Conservation (phyloP, 345 rosid genomes). For the Linum lewisii region DNA sequence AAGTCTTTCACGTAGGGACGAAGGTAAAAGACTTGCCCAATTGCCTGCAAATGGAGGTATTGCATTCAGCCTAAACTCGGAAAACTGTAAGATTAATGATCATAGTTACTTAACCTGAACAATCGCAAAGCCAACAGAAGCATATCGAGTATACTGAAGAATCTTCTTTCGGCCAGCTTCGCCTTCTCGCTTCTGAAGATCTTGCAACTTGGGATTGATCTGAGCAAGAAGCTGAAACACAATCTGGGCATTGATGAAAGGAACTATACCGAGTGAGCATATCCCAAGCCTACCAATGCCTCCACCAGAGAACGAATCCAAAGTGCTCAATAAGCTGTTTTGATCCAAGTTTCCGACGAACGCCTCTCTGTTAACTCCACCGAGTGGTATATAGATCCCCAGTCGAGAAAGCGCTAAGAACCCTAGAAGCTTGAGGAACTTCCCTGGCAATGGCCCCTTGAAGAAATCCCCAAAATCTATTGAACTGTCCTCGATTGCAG, state of each 20-base stretch:
- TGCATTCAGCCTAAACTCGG: too few relatives aligned
- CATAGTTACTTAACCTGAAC: too few relatives aligned
- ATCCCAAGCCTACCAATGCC: conserved; percentile 96
- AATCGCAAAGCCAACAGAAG: conserved; percentile 88
- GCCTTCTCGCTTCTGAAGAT: conserved; percentile 98
- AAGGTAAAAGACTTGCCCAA: conserved; percentile 85
- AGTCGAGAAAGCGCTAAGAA: conserved; percentile 80
- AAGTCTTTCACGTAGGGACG: conserved; percentile 91
- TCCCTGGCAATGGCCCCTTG: conserved; percentile 87
- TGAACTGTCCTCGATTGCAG: conserved; percentile 97
- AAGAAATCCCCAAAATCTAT: conserved; percentile 97
- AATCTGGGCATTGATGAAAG: conserved; percentile 88
- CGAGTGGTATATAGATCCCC: conserved; percentile 90
- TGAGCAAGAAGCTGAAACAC: conserved; percentile 98
- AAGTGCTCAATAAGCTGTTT: conserved; percentile 80
- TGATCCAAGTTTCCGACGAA: conserved; percentile 88
- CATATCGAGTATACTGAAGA: conserved; percentile 84
- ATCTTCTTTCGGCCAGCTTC: conserved; percentile 97
- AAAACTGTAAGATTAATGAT: too few relatives aligned
- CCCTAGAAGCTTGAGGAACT: conserved; percentile 83
- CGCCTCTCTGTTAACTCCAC: conserved; percentile 88
- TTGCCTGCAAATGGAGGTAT: conserved; percentile 78
- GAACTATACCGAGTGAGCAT: conserved; percentile 95
- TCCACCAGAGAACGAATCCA: conserved; percentile 96
- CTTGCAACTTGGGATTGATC: conserved; percentile 94